phyloP scores from a whole-genome alignment of 495 filamentous ascomycete genomes.

The Talaromyces ruber region DNA sequence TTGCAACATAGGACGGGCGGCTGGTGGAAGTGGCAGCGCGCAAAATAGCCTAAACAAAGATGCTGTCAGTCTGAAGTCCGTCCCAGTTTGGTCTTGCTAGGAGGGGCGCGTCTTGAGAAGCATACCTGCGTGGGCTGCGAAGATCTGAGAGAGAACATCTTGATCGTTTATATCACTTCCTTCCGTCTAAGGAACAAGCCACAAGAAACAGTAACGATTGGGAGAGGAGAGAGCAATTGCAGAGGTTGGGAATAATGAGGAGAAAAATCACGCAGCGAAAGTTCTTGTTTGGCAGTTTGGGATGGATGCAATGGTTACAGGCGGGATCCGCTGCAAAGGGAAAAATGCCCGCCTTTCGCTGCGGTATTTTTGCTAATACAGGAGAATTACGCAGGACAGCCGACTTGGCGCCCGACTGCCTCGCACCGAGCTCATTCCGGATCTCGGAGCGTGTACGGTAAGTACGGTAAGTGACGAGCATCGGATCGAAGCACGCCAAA shows the following conservation, averaged over 20 bases:
- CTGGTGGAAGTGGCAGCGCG: slow-evolving; percentile 24
- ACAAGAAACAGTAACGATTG: background rate
- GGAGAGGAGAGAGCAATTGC: slow-evolving; percentile 2
- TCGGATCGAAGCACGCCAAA: background rate
- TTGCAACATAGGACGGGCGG: slow-evolving; percentile 25
- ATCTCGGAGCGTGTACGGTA: background rate
- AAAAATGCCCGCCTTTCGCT: slow-evolving; percentile 4
- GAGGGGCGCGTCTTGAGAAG: background rate
- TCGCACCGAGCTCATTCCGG: background rate
- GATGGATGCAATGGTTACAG: slow-evolving; percentile 4
- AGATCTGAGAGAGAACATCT: slow-evolving; percentile 24
- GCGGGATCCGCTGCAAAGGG: slow-evolving; percentile 5
- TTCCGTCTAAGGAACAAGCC: slow-evolving; percentile 7
- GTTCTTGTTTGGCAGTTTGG: background rate
- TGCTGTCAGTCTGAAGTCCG: background rate
- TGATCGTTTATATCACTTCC: slow-evolving; percentile 5
- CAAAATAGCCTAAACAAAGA: slow-evolving; percentile 5
- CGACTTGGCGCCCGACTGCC: background rate
- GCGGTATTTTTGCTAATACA: background rate
- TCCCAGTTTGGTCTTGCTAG: background rate
- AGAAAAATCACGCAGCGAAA: slow-evolving; percentile 3
- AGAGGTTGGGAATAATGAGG: background rate
- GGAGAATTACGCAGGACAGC: background rate
- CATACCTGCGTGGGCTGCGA: slow-evolving; percentile 27
- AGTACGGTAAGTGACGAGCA: background rate